phyloP scores from a whole-genome alignment of 2,329 filamentous ascomycete genomes.

The Penicillium sp. region DNA sequence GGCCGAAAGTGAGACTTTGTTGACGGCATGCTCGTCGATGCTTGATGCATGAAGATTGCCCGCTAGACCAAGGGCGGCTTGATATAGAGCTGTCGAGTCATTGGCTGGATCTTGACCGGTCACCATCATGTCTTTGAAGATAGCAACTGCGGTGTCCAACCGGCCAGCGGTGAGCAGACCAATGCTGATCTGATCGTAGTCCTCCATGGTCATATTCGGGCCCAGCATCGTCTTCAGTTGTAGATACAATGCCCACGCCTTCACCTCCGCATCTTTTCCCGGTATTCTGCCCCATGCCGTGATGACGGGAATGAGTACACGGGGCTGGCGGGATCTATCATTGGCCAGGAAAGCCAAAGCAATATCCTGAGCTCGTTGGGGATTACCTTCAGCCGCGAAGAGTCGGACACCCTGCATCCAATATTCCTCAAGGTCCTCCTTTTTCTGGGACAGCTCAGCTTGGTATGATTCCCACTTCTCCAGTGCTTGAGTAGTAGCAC shows the following conservation, averaged over 20 bases:
- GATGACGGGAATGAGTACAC: conserved; percentile 60
- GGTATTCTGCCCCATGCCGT: conserved; percentile 57
- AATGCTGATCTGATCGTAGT: conserved; percentile 71
- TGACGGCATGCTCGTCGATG: conserved; percentile 43
- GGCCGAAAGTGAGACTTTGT: conserved; percentile 47
- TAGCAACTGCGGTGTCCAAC: conserved; percentile 63
- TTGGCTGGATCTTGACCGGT: conserved; percentile 47
- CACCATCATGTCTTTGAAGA: conserved; percentile 88
- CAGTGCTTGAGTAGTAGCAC: conserved; percentile 57
- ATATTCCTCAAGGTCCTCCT: conserved; percentile 38
- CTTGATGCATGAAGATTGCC: conserved; percentile 41
- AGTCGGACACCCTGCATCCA: conserved; percentile 50
- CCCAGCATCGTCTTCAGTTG: conserved; percentile 60
- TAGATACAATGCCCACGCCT: conserved; percentile 65
- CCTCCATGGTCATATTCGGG: conserved; percentile 59
- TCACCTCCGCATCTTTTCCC: conserved; percentile 47
- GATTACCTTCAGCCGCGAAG: conserved; percentile 46
- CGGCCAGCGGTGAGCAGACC: conserved; percentile 64
- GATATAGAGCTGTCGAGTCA: conserved; percentile 46
- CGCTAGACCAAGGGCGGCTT: conserved; percentile 37
- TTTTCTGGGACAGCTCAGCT: conserved; percentile 47
- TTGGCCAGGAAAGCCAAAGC: conserved; percentile 43
- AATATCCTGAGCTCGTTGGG: conserved; percentile 48
- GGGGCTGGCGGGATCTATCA: conserved; percentile 42
- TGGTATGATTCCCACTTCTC: conserved; percentile 60